These are phyloP conservation scores for Monilinia laxa DNA, from an alignment of 2,329 filamentous ascomycete genomes.

Conservation along the genomic window DNA sequence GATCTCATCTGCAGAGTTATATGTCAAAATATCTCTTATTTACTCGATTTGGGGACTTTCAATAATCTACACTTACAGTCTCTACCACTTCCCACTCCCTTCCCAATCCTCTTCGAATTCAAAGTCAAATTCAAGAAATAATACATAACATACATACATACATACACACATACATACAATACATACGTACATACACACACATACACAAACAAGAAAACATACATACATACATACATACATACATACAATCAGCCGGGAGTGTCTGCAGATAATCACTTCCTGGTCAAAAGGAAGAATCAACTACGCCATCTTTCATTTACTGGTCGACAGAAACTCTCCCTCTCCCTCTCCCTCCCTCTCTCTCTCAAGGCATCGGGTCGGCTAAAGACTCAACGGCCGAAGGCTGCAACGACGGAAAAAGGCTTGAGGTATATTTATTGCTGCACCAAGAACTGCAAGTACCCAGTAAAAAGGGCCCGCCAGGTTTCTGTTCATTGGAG, in stretches of 20 bases:
- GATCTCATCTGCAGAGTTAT: not conserved
- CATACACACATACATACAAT: not conserved
- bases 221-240: not conserved
- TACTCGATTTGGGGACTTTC: not conserved
- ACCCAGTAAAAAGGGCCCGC: conserved; percentile 33
- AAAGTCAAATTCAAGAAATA: not conserved
- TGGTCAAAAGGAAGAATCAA: not conserved
- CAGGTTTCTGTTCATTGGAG: conserved; percentile 33
- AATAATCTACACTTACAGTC: not conserved
- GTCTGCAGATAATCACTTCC: conserved; percentile 11
- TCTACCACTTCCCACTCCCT: not conserved
- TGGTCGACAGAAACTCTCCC: conserved; percentile 24
- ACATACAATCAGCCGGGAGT: conserved; percentile 4
- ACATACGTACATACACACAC: not conserved
- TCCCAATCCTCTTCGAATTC: not conserved
- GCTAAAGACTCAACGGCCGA: conserved; percentile 32
- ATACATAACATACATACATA: not conserved
- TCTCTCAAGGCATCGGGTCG: conserved; percentile 27
- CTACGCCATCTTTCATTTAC: conserved; percentile 20
- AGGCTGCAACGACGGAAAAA: conserved; percentile 32
- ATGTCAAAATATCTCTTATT: not conserved
- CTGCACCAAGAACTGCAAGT: conserved; percentile 34
- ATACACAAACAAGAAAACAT: not conserved
- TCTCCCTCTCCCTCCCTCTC: not conserved
- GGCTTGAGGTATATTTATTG: conserved; percentile 22